Conservation (phyloP, 1,139 yeast species). For the Geotrichum phurueaensis region DNA sequence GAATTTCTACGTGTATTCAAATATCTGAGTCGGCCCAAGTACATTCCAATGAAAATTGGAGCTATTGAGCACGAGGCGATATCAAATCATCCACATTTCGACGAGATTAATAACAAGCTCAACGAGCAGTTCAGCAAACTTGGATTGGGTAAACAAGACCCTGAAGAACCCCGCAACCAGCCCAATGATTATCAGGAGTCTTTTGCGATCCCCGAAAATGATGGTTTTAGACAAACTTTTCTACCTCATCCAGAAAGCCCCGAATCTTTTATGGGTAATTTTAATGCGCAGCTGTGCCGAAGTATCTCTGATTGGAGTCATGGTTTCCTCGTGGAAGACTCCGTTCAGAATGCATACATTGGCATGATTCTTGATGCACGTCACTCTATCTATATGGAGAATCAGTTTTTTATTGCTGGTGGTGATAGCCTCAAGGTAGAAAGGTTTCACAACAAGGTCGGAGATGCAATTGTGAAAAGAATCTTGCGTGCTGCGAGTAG, state of each 20-base stretch:
- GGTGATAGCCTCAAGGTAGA: conserved; percentile 13
- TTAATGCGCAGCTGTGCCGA: conserved; percentile 17
- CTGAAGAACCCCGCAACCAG: neutral
- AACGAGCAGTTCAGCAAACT: neutral
- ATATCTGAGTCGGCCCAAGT: conserved; percentile 18
- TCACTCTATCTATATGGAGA: conserved; percentile 20
- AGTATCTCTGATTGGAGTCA: conserved; percentile 20
- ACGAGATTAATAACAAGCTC: conserved; percentile 1
- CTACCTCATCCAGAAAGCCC: conserved; percentile 15
- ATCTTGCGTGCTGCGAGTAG: conserved; percentile 19
- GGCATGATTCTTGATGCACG: conserved; percentile 18
- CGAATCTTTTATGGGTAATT: conserved; percentile 14
- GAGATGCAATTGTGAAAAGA: conserved; percentile 20
- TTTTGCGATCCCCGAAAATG: conserved; percentile 13
- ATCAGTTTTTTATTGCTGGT: conserved; percentile 21
- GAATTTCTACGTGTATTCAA: conserved; percentile 19
- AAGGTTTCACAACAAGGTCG: conserved; percentile 19
- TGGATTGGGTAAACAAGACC: neutral
- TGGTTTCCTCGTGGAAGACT: conserved; percentile 17
- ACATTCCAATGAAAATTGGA: conserved; percentile 13
- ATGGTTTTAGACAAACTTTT: conserved; percentile 7
- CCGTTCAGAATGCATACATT: conserved; percentile 20
- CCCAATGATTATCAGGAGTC: conserved; percentile 9
- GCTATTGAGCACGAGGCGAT: conserved; percentile 12
- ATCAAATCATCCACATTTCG: neutral